Conservation (phyloP, 148 eudicot species). For the Silene conica region DNA sequence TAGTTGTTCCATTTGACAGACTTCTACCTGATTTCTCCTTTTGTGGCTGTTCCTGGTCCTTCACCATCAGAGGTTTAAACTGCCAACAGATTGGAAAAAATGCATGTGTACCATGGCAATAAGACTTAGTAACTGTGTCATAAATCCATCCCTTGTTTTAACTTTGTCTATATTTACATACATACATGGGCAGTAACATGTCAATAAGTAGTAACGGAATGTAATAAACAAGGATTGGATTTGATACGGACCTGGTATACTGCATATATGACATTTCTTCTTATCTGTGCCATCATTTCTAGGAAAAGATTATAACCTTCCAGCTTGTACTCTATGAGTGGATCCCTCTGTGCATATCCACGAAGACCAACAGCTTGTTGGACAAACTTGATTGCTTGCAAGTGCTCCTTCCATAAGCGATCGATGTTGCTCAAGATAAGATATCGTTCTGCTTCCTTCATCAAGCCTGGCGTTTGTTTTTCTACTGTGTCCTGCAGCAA, state of each 20-base stretch:
- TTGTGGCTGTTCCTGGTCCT: conserved; percentile 49
- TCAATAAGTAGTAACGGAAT: not conserved
- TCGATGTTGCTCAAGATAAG: conserved; percentile 88
- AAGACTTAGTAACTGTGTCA: not conserved
- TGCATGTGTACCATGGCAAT: not conserved
- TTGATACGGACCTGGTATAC: conserved; percentile 74
- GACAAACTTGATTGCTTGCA: conserved; percentile 93
- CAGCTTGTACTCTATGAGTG: conserved; percentile 96
- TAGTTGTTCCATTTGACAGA: conserved; percentile 33
- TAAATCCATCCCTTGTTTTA: too few species aligned
- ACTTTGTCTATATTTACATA: too few species aligned
- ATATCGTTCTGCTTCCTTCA: conserved; percentile 98
- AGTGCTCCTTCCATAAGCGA: conserved; percentile 97
- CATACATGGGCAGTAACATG: too few species aligned
- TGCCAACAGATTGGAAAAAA: conserved; percentile 28
- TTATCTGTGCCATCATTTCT: conserved; percentile 97
- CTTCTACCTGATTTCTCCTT: conserved; percentile 32
- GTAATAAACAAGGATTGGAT: conserved; percentile 4
- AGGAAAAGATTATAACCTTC: conserved; percentile 98
- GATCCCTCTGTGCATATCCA: conserved; percentile 97
- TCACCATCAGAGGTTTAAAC: conserved; percentile 87
- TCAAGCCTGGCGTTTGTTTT: conserved; percentile 78
- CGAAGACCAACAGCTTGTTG: conserved; percentile 98
- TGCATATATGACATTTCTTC: conserved; percentile 94
- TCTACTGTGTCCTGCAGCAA: conserved; percentile 68